These are phyloP conservation scores for Amylocystis lapponica DNA, from an alignment of 768 basidiomycete genomes.

Conservation along the genomic window DNA sequence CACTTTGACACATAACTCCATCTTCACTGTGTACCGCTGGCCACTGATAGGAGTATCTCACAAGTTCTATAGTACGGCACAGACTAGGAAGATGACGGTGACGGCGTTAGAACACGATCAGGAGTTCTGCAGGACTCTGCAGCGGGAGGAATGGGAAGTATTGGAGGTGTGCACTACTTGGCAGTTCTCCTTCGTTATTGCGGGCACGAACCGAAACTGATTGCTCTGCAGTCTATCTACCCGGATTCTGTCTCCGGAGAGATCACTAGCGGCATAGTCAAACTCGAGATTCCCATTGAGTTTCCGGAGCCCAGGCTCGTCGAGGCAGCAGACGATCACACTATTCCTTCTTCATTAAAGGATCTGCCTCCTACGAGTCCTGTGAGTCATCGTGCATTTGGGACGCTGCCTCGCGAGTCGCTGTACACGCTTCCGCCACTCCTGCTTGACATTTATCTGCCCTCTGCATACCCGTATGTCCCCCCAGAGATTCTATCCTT, in stretches of 20 bases:
- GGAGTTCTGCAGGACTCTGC: too few relatives aligned
- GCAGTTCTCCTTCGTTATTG: neutral
- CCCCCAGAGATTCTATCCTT: constrained; percentile 54
- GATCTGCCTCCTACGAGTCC: neutral
- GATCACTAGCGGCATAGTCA: constrained; percentile 33
- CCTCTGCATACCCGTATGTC: constrained; percentile 37
- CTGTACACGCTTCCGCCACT: constrained; percentile 59
- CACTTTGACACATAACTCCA: too few relatives aligned
- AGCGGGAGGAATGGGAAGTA: constrained; percentile 57
- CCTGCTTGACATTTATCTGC: constrained; percentile 50
- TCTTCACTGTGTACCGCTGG: too few relatives aligned
- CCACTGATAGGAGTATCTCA: too few relatives aligned
- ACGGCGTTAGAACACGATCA: too few relatives aligned
- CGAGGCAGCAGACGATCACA: constrained; percentile 27
- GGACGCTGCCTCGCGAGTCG: constrained; percentile 17
- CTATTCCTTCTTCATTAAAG: neutral
- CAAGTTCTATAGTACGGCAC: too few relatives aligned
- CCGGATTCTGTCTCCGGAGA: constrained; percentile 58
- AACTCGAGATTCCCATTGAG: constrained; percentile 63
- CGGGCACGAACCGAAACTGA: too few relatives aligned
- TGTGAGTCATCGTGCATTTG: neutral
- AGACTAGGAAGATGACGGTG: too few relatives aligned
- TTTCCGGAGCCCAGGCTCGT: constrained; percentile 40
- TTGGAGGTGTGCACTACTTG: constrained; percentile 47
- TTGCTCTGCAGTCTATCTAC: constrained; percentile 70